Evolutionary conservation across 1,284 basidiomycete species (phyloP), one percentile per base, ranked within the genome.

Genomic region (Boletus nobilissimus): DNA sequence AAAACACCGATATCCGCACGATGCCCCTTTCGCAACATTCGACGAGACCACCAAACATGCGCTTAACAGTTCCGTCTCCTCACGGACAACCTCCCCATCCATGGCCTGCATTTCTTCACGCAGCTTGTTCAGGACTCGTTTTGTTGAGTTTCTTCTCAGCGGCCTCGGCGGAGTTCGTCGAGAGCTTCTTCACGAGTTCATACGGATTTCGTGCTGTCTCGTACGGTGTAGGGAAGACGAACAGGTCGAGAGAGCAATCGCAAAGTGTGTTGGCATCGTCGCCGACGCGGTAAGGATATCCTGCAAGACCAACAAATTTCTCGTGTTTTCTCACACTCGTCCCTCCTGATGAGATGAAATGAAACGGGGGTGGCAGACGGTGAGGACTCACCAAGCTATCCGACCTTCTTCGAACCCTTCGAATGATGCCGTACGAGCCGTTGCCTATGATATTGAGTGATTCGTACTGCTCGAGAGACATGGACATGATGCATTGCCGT

Each of bases 391-490:
- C 97, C 85, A 93, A 84, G 69, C 96, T 96, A 86, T 99, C 98
- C 14, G 91, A 87, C 84, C 96, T 95, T 81, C 97, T 89, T 79
- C 93, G 90, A 32, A 99, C 97, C 88, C 98, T 98, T 79, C 96
- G 93, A 82, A 99, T 99, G 80, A 98, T 95, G 4, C 98, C 97
- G 88, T 99, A 99, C 19, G 96, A 96, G n/a, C 97, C 97, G 81
- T 97, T 98, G 14, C 98, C 97, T 74, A 99, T 98, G 78, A 98
- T 90, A 81, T 97, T 96, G 70, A 97, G 89, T 10, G 96, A 89
- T 80, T 97, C 97, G 84, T 98, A 98, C 76, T 92, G 90, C 80
- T 94, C 93, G 64, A 97, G 89, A 82, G 90, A 92, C 13, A 84
- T 81, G 39, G 86, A 80, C 86, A 89, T 87, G 75, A 69, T 70